A percentile compares a stretch with the other conserved stretches of the same genome.
These are phyloP conservation scores for Neonectria neomacrospora DNA, from an alignment of 2,329 filamentous ascomycete genomes.

Conservation along the genomic window DNA sequence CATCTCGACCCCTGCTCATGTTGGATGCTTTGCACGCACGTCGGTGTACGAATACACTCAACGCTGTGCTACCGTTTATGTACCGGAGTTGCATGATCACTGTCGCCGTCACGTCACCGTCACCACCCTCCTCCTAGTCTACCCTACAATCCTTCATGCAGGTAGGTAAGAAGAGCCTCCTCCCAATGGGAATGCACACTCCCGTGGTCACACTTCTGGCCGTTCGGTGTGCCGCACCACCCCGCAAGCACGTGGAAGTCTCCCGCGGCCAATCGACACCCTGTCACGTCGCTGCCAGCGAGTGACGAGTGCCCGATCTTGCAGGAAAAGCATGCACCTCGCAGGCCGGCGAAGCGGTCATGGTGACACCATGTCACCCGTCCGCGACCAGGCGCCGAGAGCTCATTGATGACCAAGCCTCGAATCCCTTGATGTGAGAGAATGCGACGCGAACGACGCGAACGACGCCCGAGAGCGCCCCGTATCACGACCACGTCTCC, in stretches of 20 bases:
- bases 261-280: slow-evolving; percentile 12
- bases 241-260: slow-evolving; percentile 19
- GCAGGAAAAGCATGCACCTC: slow-evolving; percentile 9
- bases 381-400: background rate
- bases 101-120: no score
- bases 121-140: no score
- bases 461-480: background rate
- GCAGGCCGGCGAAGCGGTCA: background rate
- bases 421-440: background rate
- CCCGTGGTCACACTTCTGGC: slow-evolving; percentile 9
- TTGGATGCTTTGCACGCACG: no score
- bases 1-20: background rate
- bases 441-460: background rate
- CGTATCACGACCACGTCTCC: background rate
- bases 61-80: background rate
- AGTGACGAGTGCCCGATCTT: slow-evolving; percentile 5
- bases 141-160: background rate
- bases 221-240: slow-evolving; percentile 5
- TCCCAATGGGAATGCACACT: slow-evolving; percentile 1
- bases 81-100: background rate
- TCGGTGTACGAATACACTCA: background rate
- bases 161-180: background rate
- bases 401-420: background rate
- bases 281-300: slow-evolving; percentile 10
- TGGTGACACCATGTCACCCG: background rate